phyloP scores from a whole-genome alignment of 306 rosid species.

The Senna siamea region DNA sequence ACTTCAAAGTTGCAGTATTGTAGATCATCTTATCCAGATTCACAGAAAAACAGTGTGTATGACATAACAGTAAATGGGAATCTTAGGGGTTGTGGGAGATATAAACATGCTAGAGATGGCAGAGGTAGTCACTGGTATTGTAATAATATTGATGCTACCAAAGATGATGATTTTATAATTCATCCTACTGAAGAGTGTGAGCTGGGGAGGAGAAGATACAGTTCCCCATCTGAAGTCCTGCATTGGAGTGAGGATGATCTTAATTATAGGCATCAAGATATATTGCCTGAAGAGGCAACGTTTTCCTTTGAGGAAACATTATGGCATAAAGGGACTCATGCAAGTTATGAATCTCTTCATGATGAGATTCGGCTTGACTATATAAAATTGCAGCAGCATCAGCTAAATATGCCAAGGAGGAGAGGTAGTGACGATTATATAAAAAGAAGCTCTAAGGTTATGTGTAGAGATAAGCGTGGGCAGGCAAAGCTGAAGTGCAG shows the following conservation, averaged over 20 bases:
- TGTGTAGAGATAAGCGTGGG: conserved; percentile 44
- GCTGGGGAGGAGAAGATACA: conserved; percentile 37
- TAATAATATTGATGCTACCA: conserved; percentile 39
- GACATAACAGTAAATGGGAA: conserved; percentile 39
- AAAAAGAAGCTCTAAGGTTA: conserved; percentile 45
- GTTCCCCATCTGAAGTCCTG: conserved; percentile 45
- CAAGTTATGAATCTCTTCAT: conserved; percentile 40
- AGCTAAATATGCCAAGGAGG: conserved; percentile 38
- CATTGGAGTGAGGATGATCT: conserved; percentile 54
- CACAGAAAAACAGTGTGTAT: conserved; percentile 42
- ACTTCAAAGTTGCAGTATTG: conserved; percentile 36
- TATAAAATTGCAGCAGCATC: conserved; percentile 42
- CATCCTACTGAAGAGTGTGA: conserved; percentile 43
- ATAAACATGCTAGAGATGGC: conserved; percentile 33
- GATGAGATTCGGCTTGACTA: conserved; percentile 43
- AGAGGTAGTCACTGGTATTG: conserved; percentile 45
- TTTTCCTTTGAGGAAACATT: conserved; percentile 28
- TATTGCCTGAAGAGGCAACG: conserved; percentile 34
- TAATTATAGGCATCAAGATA: conserved; percentile 42
- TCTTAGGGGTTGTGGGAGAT: conserved; percentile 40
- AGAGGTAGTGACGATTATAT: conserved; percentile 42
- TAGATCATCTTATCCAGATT: conserved; percentile 41
- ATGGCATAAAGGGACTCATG: conserved; percentile 30
- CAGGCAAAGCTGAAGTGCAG: conserved; percentile 52
- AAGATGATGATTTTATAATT: conserved; percentile 44